phyloP scores from a whole-genome alignment of 1,139 yeast species.

The Hyphopichia wangnamkhiaoensis region DNA sequence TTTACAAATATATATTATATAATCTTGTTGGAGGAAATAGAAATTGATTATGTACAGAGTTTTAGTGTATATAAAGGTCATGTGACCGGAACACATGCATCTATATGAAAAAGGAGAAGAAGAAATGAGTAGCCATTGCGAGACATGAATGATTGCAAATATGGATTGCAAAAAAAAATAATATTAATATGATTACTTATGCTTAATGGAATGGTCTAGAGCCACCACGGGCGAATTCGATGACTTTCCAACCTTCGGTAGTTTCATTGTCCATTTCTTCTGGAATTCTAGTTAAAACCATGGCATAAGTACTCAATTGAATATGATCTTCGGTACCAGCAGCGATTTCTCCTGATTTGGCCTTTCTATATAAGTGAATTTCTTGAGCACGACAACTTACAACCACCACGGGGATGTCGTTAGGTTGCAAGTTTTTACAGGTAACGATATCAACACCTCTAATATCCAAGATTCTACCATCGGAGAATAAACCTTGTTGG shows the following conservation, averaged over 20 bases:
- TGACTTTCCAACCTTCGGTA: conserved; percentile 96
- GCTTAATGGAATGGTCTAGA: conserved; percentile 80
- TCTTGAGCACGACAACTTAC: conserved; percentile 98
- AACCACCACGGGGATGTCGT: conserved; percentile 89
- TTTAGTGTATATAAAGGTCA: neutral
- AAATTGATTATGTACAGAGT: neutral
- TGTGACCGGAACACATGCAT: neutral
- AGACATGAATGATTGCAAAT: conserved; percentile 2
- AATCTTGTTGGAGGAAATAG: too few relatives aligned
- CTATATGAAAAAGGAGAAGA: neutral
- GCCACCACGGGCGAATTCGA: conserved; percentile 94
- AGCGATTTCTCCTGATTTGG: conserved; percentile 89
- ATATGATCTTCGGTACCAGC: conserved; percentile 97
- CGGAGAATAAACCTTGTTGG: conserved; percentile 90
- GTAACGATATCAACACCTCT: conserved; percentile 94
- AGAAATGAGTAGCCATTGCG: neutral
- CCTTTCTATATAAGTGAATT: conserved; percentile 83
- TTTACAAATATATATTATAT: too few relatives aligned
- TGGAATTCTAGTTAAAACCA: conserved; percentile 91
- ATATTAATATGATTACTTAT: too few relatives aligned
- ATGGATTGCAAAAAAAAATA: too few relatives aligned
- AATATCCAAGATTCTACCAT: conserved; percentile 88
- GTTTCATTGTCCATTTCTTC: conserved; percentile 87
- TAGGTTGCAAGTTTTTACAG: conserved; percentile 86
- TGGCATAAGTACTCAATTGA: conserved; percentile 88